Evolutionary conservation across 345 rosid genomes (phyloP).

Genomic region (Brassica nigra): DNA sequence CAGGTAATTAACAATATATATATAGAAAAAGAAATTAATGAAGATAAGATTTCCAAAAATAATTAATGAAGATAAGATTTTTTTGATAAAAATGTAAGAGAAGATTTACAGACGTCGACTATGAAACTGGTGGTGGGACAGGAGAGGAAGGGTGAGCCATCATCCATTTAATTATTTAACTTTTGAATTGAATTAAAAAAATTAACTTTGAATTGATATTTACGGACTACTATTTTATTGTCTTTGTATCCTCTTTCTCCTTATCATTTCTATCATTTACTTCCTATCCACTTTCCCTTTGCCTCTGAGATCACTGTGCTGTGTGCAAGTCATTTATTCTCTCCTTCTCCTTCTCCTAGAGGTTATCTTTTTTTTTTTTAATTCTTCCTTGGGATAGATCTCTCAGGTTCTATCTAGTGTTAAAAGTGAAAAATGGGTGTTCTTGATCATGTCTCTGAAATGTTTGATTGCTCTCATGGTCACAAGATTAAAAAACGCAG

Average conservation of each 20-base stretch:
- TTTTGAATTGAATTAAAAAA: not conserved
- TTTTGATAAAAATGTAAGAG: not conserved
- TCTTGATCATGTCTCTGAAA: constrained; percentile 76
- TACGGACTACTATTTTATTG: not conserved
- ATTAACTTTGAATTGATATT: not conserved
- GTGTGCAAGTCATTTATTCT: not conserved
- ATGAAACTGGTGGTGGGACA: constrained; percentile 23
- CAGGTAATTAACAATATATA: not conserved
- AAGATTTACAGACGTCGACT: constrained; percentile 2
- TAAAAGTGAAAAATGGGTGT: constrained; percentile 57
- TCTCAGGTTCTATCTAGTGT: not conserved
- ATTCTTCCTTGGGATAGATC: not conserved
- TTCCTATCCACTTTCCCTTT: not conserved
- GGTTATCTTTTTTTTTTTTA: not conserved
- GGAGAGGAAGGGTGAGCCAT: constrained; percentile 7
- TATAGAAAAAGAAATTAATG: not conserved
- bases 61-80: not conserved
- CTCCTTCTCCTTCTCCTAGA: not conserved
- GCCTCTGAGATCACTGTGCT: constrained; percentile 13
- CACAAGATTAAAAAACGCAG: constrained; percentile 60
- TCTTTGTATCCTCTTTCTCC: not conserved
- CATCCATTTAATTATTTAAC: not conserved
- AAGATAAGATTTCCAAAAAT: not conserved
- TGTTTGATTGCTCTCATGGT: constrained; percentile 76
- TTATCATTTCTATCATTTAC: constrained; percentile 3